Conservation (phyloP, 2,329 filamentous ascomycete species). For the Epichloe sylvatica region DNA sequence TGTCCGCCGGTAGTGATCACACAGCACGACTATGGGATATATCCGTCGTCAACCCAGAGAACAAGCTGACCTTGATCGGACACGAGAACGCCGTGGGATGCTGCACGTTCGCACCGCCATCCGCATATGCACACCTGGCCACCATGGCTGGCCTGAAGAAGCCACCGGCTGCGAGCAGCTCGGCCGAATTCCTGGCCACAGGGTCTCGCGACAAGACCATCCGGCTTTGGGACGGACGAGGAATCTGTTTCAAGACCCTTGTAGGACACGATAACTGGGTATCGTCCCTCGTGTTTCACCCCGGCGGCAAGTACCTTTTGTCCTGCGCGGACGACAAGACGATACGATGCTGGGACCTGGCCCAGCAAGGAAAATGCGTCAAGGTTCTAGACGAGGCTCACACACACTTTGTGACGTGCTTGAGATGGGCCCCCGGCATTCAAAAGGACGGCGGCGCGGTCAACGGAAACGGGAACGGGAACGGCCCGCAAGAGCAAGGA, state of each 20-base stretch:
- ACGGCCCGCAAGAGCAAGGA: conserved; percentile 6
- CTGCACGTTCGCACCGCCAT: conserved; percentile 69
- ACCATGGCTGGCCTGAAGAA: conserved; percentile 71
- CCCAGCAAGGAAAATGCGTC: conserved; percentile 80
- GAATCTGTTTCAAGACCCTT: conserved; percentile 71
- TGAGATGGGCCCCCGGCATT: conserved; percentile 66
- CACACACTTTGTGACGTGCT: conserved; percentile 70
- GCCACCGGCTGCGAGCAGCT: conserved; percentile 55
- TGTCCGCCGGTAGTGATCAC: conserved; percentile 71
- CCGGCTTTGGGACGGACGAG: conserved; percentile 74
- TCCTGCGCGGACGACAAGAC: conserved; percentile 84
- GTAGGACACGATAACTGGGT: conserved; percentile 93
- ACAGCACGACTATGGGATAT: conserved; percentile 76
- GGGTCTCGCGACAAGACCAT: conserved; percentile 85
- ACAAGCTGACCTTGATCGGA: conserved; percentile 64
- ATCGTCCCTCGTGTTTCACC: conserved; percentile 73
- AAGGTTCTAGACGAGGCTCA: conserved; percentile 67
- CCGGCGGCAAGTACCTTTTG: conserved; percentile 78
- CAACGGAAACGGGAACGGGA: conserved; percentile 1
- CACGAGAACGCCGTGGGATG: conserved; percentile 81
- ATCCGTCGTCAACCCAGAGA: conserved; percentile 46
- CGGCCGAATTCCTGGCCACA: conserved; percentile 80
- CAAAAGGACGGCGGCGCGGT: conserved; percentile 7
- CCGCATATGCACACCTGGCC: conserved; percentile 65
- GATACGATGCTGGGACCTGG: conserved; percentile 83